A percentile compares a stretch with the other conserved stretches of the same genome.
Conservation (phyloP, 2,329 filamentous ascomycete species). For the Colletotrichum sp. region DNA sequence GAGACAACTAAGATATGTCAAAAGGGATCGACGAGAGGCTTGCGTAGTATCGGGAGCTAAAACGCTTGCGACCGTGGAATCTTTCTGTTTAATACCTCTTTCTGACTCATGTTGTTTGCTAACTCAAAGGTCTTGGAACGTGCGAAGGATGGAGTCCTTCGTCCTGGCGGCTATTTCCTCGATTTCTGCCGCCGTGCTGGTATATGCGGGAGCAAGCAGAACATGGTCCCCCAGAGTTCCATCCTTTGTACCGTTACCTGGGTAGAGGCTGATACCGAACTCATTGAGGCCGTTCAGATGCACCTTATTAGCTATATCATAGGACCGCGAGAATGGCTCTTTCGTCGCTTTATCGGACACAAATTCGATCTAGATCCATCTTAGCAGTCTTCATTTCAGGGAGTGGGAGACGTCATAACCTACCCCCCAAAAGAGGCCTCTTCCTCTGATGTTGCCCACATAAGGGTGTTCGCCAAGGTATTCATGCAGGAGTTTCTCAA, state of each 20-base stretch:
- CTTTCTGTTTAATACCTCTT: background rate
- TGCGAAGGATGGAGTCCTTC: slow-evolving; percentile 9
- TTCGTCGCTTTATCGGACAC: slow-evolving; percentile 30
- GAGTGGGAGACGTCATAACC: background rate
- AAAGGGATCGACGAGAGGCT: background rate
- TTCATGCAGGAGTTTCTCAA: slow-evolving; percentile 21
- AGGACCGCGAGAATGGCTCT: slow-evolving; percentile 34
- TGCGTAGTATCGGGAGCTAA: background rate
- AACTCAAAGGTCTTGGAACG: background rate
- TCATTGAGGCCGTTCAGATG: slow-evolving; percentile 43
- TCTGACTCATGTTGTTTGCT: background rate
- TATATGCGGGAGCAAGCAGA: slow-evolving; percentile 24
- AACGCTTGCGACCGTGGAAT: background rate
- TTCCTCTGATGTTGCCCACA: slow-evolving; percentile 34
- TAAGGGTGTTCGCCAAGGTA: slow-evolving; percentile 28
- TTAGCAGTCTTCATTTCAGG: background rate
- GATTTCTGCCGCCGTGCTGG: slow-evolving; percentile 13
- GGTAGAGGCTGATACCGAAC: slow-evolving; percentile 55
- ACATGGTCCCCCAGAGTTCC: slow-evolving; percentile 28
- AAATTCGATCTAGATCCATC: slow-evolving; percentile 28
- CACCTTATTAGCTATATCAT: slow-evolving; percentile 24
- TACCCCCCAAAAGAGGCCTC: slow-evolving; percentile 34
- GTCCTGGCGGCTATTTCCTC: slow-evolving; percentile 23
- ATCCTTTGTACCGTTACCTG: slow-evolving; percentile 27
- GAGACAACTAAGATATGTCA: background rate